phyloP scores from a whole-genome alignment of 768 basidiomycete genomes.

The Candolleomyces eurysporus region DNA sequence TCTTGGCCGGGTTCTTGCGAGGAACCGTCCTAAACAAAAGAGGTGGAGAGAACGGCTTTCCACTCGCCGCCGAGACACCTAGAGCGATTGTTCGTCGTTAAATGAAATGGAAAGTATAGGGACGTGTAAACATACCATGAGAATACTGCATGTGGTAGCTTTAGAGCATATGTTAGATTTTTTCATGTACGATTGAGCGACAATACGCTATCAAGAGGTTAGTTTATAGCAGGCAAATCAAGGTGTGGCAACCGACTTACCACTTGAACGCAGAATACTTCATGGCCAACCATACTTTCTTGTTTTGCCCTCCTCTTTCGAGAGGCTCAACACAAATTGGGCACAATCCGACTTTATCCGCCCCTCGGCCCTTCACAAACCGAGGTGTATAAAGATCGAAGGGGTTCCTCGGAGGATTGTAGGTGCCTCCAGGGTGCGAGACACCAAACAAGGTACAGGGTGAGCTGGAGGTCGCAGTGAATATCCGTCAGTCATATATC shows the following conservation, averaged over 20 bases:
- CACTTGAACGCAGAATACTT: conserved; percentile 85
- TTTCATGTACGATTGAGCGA: background rate
- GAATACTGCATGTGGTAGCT: conserved; percentile 85
- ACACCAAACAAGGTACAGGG: conserved; percentile 34
- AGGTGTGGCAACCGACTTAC: conserved; percentile 32
- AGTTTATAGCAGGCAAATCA: background rate
- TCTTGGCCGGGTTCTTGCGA: conserved; percentile 50
- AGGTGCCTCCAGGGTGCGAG: conserved; percentile 45
- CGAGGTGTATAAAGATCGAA: conserved; percentile 79
- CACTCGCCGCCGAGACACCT: conserved; percentile 73
- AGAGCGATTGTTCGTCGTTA: conserved; percentile 7
- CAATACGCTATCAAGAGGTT: conserved; percentile 17
- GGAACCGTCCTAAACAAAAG: conserved; percentile 50
- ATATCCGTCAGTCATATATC: background rate
- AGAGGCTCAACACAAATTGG: conserved; percentile 68
- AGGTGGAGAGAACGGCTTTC: conserved; percentile 77
- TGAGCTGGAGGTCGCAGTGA: conserved; percentile 21
- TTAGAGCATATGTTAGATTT: background rate
- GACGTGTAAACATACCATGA: conserved; percentile 49
- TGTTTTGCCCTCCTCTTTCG: conserved; percentile 61
- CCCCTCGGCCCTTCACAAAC: conserved; percentile 68
- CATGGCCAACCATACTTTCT: conserved; percentile 70
- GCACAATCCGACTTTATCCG: conserved; percentile 71
- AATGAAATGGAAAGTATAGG: background rate
- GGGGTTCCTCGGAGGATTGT: conserved; percentile 57